phyloP scores from a whole-genome alignment of 139 green algal genomes.

The Zygnema circumcarinatum region DNA sequence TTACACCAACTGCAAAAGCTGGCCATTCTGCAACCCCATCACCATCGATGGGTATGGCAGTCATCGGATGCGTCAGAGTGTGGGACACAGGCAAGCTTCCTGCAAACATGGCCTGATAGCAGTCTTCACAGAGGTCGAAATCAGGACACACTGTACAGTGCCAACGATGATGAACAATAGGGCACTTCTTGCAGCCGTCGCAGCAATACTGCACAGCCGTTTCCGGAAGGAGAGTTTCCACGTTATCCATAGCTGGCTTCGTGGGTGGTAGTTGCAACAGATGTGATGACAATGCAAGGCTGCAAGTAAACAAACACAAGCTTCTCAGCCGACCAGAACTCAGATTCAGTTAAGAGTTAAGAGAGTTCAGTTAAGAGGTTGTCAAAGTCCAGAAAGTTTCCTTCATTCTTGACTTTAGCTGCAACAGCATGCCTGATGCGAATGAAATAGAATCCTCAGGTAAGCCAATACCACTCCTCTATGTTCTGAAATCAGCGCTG shows the following conservation, averaged over 20 bases:
- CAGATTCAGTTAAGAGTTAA: neutral
- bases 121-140: conserved; percentile 63
- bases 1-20: neutral
- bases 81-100: conserved; percentile 20
- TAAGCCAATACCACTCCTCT: no score
- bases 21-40: conserved; percentile 10
- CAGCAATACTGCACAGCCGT: conserved; percentile 60
- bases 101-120: conserved; percentile 21
- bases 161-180: conserved; percentile 58
- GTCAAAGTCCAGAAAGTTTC: no score
- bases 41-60: conserved; percentile 38
- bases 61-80: conserved; percentile 42
- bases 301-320: conserved; percentile 45
- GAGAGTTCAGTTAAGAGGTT: no score
- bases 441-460: no score
- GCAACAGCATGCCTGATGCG: no score
- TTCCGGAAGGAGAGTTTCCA: neutral
- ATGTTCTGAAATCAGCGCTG: no score
- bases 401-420: no score
- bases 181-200: conserved; percentile 58
- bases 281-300: conserved; percentile 33
- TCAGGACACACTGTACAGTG: conserved; percentile 62
- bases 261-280: conserved; percentile 27
- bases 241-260: conserved; percentile 1
- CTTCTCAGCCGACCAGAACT: neutral